Evolutionary conservation across 345 rosid species (phyloP).

Genomic region (Cardamine chenopodiifolia): DNA sequence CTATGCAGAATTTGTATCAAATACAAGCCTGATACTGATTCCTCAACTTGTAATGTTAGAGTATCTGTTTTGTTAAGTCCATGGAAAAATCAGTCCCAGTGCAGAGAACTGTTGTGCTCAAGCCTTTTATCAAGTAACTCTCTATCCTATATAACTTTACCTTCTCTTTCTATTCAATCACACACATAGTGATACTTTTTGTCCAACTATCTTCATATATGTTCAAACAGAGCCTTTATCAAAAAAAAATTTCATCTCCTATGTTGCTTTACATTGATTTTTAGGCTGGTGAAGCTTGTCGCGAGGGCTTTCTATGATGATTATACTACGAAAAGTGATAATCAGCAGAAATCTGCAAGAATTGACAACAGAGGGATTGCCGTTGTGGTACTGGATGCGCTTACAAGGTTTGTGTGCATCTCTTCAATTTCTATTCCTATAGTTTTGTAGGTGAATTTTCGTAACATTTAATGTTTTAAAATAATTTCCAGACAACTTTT

Average conservation of each 20-base stretch:
- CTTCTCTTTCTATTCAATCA: neutral
- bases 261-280: neutral
- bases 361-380: slow-evolving; percentile 79
- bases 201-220: neutral
- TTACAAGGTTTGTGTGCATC: slow-evolving; percentile 55
- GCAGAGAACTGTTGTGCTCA: slow-evolving; percentile 38
- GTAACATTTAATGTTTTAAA: neutral
- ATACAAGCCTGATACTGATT: slow-evolving; percentile 4
- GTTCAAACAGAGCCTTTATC: neutral
- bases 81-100: slow-evolving; percentile 35
- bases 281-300: slow-evolving; percentile 73
- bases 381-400: slow-evolving; percentile 81
- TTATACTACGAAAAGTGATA: slow-evolving; percentile 66
- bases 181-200: neutral
- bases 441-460: neutral
- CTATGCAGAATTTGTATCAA: slow-evolving; percentile 24
- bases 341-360: slow-evolving; percentile 70
- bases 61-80: slow-evolving; percentile 13
- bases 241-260: neutral
- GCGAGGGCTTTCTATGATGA: slow-evolving; percentile 90
- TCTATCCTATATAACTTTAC: neutral
- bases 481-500: slow-evolving; percentile 6
- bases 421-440: slow-evolving; percentile 1
- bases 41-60: neutral
- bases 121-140: slow-evolving; percentile 43